A percentile compares a stretch with the other conserved stretches of the same genome.
These are phyloP conservation scores for Taxillus chinensis DNA, from an alignment of 164 flowering plant species.

Conservation along the genomic window DNA sequence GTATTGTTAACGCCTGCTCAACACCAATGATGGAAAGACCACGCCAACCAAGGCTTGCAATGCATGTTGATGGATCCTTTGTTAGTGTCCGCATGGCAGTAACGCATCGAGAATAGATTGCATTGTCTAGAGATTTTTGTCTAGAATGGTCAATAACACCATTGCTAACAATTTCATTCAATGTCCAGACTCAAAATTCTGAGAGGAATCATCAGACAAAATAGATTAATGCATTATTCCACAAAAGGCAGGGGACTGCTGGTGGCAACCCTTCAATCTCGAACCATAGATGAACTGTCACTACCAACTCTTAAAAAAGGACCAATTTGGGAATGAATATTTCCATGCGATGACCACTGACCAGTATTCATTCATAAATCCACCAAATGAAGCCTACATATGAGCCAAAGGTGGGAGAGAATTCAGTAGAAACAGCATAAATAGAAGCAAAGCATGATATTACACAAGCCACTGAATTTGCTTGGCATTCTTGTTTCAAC, in stretches of 20 bases:
- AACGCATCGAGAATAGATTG: conserved; percentile 68
- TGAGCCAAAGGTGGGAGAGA: conserved; percentile 64
- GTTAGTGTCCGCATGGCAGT: conserved; percentile 73
- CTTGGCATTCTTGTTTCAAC: no score
- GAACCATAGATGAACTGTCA: conserved; percentile 39
- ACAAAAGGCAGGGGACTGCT: conserved; percentile 78
- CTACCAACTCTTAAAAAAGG: conserved; percentile 56
- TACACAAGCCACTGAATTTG: no score
- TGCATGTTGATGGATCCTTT: conserved; percentile 89
- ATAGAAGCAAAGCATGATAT: no score
- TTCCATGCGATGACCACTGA: conserved; percentile 41
- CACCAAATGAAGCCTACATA: conserved; percentile 40
- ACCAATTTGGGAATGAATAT: conserved; percentile 57
- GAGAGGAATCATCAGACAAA: conserved; percentile 92
- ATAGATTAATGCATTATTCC: conserved; percentile 94
- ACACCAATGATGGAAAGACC: conserved; percentile 83
- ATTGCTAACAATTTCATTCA: conserved; percentile 53
- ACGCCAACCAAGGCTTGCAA: conserved; percentile 71
- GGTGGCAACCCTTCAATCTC: conserved; percentile 70
- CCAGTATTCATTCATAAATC: conserved; percentile 33
- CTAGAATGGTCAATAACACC: conserved; percentile 47
- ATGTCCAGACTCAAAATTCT: conserved; percentile 73
- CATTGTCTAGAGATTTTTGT: conserved; percentile 54
- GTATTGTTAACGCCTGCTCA: conserved; percentile 72
- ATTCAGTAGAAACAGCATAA: conserved; percentile 44